A percentile compares a stretch with the other conserved stretches of the same genome.
These are phyloP conservation scores for Plasmodium inui DNA, from an alignment of 169 alveolate species.

Conservation along the genomic window DNA sequence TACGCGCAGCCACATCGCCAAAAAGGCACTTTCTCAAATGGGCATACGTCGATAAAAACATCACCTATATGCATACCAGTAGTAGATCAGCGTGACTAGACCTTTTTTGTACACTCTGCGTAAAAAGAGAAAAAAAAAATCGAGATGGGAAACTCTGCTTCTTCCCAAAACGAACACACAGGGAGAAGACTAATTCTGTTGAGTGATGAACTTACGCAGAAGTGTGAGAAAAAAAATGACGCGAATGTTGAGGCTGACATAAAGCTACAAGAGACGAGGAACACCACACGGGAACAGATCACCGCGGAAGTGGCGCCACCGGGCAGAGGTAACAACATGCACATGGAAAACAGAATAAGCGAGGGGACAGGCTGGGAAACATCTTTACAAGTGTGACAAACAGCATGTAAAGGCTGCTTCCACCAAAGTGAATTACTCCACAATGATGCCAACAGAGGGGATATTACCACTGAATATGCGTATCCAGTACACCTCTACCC, in stretches of 20 bases:
- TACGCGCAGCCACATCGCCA: neutral
- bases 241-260: neutral
- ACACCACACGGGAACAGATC: neutral
- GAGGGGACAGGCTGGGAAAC: neutral
- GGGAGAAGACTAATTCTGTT: constrained; percentile 27
- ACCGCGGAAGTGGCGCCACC: neutral
- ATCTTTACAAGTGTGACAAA: neutral
- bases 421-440: neutral
- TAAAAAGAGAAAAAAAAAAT: neutral
- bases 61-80: neutral
- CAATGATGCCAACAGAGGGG: neutral
- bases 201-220: constrained; percentile 14
- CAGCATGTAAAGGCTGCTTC: neutral
- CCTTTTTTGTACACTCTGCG: neutral
- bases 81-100: neutral
- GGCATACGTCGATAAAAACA: neutral
- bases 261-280: neutral
- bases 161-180: neutral
- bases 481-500: neutral
- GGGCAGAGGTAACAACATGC: neutral
- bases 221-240: neutral
- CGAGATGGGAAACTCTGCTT: constrained; percentile 49
- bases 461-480: neutral
- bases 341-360: neutral
- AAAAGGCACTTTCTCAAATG: neutral